Evolutionary conservation across 2,329 filamentous ascomycete genomes (phyloP), one percentile per base, ranked within the genome.

Genomic region (Fusarium temperatum): DNA sequence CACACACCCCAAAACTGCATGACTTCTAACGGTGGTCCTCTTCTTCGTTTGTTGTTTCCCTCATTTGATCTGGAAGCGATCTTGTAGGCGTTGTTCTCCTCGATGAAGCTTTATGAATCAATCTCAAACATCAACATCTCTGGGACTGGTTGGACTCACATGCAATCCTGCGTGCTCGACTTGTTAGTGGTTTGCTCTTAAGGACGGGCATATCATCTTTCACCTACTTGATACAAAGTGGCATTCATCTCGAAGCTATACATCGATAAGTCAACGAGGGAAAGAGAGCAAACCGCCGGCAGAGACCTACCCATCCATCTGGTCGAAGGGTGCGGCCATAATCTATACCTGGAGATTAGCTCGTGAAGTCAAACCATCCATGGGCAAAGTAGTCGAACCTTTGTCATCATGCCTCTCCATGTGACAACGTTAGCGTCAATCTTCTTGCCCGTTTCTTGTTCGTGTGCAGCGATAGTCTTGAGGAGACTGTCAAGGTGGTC

Each of bases 331-430:
- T 1, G 92, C 87, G 1, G 92, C 91, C 91, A 98, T 91, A 74
- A 99, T 94, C 94, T 98, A 47, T n/a, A 20, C 50, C 22, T 17
- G 13, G 24, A 48, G n/a, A n/a, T 77, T 47, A 78, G 62, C 41
- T 56, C 4, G 26, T 30, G n/a, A 38, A 18, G 18, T 5, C 22
- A 10, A 6, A 36, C 9, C 13, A 26, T 22, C n/a, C 6, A 20
- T 44, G 11, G 51, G 15, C 22, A 41, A 38, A 45, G 30, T 35
- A 42, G 28, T 59, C 82, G 60, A 80, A 95, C 94, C 88, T 98
- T 99, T 72, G 96, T 98, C 92, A 99, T 95, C 94, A 98, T 98
- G 42, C 96, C 96, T 78, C 96, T 88, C 96, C 96, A 99, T 4
- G 96, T 98, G 58, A 98, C 88, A 51, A 98, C 81, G 77, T 97